Base-by-base conservation (phyloP, 805 yeast genomes). In the Kodamaea sagamina region DNA sequence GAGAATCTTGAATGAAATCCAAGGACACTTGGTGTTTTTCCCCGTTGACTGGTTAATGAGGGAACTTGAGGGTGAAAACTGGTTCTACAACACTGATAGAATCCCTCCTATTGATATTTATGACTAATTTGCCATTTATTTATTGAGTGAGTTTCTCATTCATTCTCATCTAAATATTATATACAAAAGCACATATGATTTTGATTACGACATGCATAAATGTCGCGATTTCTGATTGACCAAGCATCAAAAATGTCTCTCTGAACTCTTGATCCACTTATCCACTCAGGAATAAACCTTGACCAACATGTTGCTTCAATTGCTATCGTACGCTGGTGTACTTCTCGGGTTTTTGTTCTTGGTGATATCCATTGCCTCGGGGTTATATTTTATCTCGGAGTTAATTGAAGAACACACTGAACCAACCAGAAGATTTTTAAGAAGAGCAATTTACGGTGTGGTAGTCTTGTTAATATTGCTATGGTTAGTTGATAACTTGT, bases 31-130 rank as follows among this genome's bases (percentile, higher is more conserved):
- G 52, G 97, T 93, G 5, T 61, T 84, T n/a, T 92, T 90, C 71
- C 98, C 99, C 0, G 75, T 86, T 0, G 89, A 89, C 47, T 93
- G 99, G 99, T 73, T 93, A 32, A 71, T 78, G 53, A 77, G 82
- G 46, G 99, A 93, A 63, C 78, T 89, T 22, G 96, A 90, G 44
- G 79, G 87, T 5, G 92, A 88, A 8, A 93, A 95, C 58, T 92
- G 98, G 98, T 90, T 89, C 61, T 90, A 88, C 70, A 88, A 84
- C 54, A 83, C 95, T 39, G 99, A 93, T 59, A 81, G 96, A 56
- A 71, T 93, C 19, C 97, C 98, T 4, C 99, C 99, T 1, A 81
- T 93, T 43, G 98, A 93, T 59, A 92, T 93, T 41, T 93, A 86
- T 28, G 44, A 41, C 19, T 41, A 35, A 13, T 25, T 18, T 6